Evolutionary conservation across 2,329 filamentous ascomycete genomes (phyloP), one percentile per base, ranked within the genome.

Genomic region (Diaporthe sp.): DNA sequence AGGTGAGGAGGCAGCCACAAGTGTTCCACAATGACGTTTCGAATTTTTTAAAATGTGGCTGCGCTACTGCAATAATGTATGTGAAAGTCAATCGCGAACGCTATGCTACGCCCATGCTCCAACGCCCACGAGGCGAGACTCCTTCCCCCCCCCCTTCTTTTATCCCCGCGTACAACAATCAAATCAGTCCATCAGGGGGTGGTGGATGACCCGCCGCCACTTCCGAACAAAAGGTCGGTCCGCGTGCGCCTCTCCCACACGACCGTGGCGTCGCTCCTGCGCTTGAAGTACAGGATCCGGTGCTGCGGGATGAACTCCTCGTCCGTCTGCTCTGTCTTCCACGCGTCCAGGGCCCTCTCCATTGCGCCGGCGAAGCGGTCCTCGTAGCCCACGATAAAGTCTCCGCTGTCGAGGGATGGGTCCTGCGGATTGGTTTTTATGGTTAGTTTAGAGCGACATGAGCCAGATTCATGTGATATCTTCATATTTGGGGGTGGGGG

Each of bases 271-370:
- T 90, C 88, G 73, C 85, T 87, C 79, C 81, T 86, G 15, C 86
- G 84, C 80, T 87, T 90, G 78, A 92, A 92, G 79, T 91, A 92
- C 72, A 91, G 79, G 76, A 92, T 90, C 22, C 91, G 85, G 78
- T 92, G 90, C 81, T 92, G 89, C 9, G 91, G 91, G 72, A 93
- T 92, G 78, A 92, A 93, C 80, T 92, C 91, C 74, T 92, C 90
- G 76, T 92, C 88, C 42, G 90, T 92, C 81, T 89, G 87, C 78
- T 92, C 90, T 22, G 83, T 84, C 83, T 89, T 91, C 91, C 91
- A 92, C 39, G 84, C 82, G 69, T 86, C 87, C 7, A 92, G 81
- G 2, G 85, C 79, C 76, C 87, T 88, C 80, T 92, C 90, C 76
- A 84, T 85, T 3, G 86, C 83, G 1, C 89, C 90, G 5, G 85